Percentiles rank a stretch among this genome's conserved stretches.
Conservation (phyloP, 805 yeast genomes). For the Saccharomycopsis javanensis region DNA sequence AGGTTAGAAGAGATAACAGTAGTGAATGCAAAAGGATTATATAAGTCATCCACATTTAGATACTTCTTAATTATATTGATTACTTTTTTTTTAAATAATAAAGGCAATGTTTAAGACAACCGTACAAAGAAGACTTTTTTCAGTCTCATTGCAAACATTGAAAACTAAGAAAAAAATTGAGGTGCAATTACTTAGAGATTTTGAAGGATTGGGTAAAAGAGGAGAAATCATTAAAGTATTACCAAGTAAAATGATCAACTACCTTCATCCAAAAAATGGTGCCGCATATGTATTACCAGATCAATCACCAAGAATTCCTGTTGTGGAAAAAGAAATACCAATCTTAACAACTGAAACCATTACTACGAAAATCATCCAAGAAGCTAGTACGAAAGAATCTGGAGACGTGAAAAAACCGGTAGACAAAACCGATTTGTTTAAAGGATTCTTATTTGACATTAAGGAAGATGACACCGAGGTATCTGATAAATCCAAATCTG, state of each 20-base stretch:
- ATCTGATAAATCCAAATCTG: background rate
- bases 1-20: too few species aligned
- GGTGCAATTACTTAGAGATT: slow-evolving; percentile 68
- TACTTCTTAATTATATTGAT: too few species aligned
- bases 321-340: slow-evolving; percentile 7
- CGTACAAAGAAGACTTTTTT: slow-evolving; percentile 5
- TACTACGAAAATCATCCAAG: background rate
- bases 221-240: slow-evolving; percentile 71
- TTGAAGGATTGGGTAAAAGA: slow-evolving; percentile 47
- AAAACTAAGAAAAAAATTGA: slow-evolving; percentile 36
- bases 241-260: slow-evolving; percentile 78
- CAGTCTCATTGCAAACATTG: background rate
- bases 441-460: slow-evolving; percentile 6
- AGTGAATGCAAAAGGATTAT: too few species aligned
- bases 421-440: background rate
- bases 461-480: background rate
- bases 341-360: background rate
- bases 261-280: slow-evolving; percentile 57
- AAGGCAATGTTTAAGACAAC: background rate
- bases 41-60: too few species aligned
- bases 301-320: slow-evolving; percentile 16
- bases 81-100: too few species aligned
- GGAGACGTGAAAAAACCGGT: background rate
- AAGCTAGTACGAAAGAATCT: background rate
- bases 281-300: slow-evolving; percentile 52